Percentiles rank a stretch among this genome's conserved stretches.
Conservation (phyloP, 202 grass and related monocot genomes). For the Setaria italica region DNA sequence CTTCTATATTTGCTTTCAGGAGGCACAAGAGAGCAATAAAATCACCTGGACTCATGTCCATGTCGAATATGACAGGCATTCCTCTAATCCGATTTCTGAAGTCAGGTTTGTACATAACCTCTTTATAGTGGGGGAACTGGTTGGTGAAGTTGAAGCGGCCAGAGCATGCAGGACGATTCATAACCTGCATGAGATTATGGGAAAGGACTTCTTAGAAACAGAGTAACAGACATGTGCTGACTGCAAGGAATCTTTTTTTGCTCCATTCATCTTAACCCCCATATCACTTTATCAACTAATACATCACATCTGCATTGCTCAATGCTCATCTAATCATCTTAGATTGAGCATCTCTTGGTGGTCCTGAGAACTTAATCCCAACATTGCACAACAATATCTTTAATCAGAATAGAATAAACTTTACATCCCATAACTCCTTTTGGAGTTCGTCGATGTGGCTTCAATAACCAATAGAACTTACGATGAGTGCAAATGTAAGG, state of each 20-base stretch:
- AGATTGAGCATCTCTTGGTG: background rate
- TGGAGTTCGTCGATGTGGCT: background rate
- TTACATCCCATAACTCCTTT: background rate
- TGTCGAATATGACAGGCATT: constrained; percentile 70
- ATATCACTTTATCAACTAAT: background rate
- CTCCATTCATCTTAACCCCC: background rate
- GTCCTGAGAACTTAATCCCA: background rate
- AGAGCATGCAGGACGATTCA: constrained; percentile 61
- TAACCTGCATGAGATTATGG: constrained; percentile 46
- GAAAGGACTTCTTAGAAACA: background rate
- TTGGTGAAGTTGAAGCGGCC: constrained; percentile 64
- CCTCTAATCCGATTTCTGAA: constrained; percentile 50
- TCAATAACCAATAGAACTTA: constrained; percentile 6
- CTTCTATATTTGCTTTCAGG: constrained; percentile 66
- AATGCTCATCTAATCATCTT: constrained; percentile 15
- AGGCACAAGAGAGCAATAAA: constrained; percentile 77
- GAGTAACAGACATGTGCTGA: background rate
- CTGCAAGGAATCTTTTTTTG: constrained; percentile 2
- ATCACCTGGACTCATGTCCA: constrained; percentile 90
- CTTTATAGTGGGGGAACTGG: constrained; percentile 70
- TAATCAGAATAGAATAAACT: constrained; percentile 11
- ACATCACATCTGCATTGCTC: background rate
- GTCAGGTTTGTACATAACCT: constrained; percentile 61
- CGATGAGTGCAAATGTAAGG: constrained; percentile 11
- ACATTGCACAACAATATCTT: background rate